Conservation (phyloP, 2,329 filamentous ascomycete genomes). For the Fusarium nelsonii region DNA sequence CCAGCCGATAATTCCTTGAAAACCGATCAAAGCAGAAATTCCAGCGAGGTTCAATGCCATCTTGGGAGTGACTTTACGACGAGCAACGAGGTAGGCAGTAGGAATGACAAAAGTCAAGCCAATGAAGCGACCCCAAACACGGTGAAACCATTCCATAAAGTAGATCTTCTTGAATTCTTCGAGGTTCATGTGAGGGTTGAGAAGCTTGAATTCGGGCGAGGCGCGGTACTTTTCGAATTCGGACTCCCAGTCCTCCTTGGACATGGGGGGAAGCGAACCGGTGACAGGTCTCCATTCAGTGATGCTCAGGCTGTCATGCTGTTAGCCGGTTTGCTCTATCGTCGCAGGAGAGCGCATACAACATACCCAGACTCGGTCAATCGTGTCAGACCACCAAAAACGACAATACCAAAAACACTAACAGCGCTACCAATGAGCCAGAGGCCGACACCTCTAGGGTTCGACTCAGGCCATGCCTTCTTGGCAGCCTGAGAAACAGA, state of each 20-base stretch:
- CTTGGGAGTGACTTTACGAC: constrained; percentile 78
- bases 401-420: constrained; percentile 96
- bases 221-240: constrained; percentile 94
- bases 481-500: constrained; percentile 48
- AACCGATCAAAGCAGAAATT: constrained; percentile 90
- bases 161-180: constrained; percentile 98
- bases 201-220: constrained; percentile 90
- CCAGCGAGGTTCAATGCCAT: constrained; percentile 84
- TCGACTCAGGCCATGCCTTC: constrained; percentile 69
- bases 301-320: constrained; percentile 80
- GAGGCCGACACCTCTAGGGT: constrained; percentile 83
- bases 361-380: constrained; percentile 93
- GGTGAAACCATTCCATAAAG: constrained; percentile 99
- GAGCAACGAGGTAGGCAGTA: constrained; percentile 87
- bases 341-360: not conserved
- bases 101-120: constrained; percentile 91
- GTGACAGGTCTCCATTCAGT: constrained; percentile 99
- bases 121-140: constrained; percentile 92
- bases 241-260: constrained; percentile 84
- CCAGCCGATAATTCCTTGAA: constrained; percentile 96
- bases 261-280: constrained; percentile 86
- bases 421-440: constrained; percentile 93
- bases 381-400: constrained; percentile 92
- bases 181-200: constrained; percentile 94
- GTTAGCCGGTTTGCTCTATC: constrained; percentile 10